Evolutionary conservation across 257 asterid species (phyloP), one percentile per base, ranked within the genome.

Genomic region (Capsicum baccatum): DNA sequence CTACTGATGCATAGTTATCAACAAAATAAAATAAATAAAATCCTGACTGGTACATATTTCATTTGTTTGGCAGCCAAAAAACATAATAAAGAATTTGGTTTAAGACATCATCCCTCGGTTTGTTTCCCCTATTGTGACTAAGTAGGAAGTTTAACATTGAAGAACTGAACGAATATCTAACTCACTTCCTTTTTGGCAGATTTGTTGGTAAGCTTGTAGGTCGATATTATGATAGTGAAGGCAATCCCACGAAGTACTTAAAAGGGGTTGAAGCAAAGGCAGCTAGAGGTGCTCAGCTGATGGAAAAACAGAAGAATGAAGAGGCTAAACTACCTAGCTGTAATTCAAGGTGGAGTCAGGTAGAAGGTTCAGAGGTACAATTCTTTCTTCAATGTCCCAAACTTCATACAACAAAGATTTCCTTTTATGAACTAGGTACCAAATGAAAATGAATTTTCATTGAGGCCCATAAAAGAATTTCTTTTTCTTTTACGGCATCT

Each of bases 231-330:
- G 93, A 93, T 47, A 71, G 83, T 70, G 92, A 91, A 60, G 99
- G 98, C 70, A 93, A 87, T 80, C 90, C 99, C 15, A 94, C 97
- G 17, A 96, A 96, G 88, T 91, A 92, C 89, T 86, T 96, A 85
- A 94, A 93, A 91, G 99, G 98, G 83, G 93, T 88, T 44, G 99
- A 96, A 89, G 93, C 96, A 67, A 96, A 94, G 90, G 97, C 97
- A 1, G 98, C 98, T 33, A 92, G 99, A 91, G 99, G 97, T 13
- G 93, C 99, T 62, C 98, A 94, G 85, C 89, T 94, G 85, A 92
- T 94, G 85, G 97, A 93, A 86, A 94, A 94, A 80, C 98, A 94
- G 87, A 94, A 96, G 90, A 83, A 9, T 12, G 98, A 96, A 88
- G 98, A 96, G 87, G 97, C 94, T 50, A 92, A 92, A 87, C 80